Conservation (phyloP, 2,329 filamentous ascomycete genomes). For the Claviceps digitariae region DNA sequence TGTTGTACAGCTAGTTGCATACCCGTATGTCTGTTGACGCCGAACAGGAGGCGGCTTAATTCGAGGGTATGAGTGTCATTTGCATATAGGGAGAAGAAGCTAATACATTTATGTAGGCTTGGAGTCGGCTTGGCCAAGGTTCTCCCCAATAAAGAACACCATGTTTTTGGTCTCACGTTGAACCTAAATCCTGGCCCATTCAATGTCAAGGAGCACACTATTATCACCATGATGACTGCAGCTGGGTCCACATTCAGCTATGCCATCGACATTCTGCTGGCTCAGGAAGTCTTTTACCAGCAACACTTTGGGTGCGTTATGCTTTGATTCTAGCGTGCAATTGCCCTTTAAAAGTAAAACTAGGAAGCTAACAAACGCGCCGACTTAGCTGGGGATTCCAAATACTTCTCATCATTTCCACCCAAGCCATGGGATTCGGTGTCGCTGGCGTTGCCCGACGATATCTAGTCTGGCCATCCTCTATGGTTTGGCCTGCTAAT, state of each 20-base stretch:
- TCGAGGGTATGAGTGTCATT: too few relatives aligned
- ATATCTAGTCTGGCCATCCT: slow-evolving; percentile 38
- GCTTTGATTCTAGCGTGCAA: too few relatives aligned
- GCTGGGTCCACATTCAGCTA: slow-evolving; percentile 21
- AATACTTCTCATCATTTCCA: not conserved
- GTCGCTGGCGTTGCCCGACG: slow-evolving; percentile 35
- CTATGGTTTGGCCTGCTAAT: slow-evolving; percentile 39
- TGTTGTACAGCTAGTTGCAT: slow-evolving; percentile 41
- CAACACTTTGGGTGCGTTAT: slow-evolving; percentile 29
- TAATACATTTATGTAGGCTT: slow-evolving; percentile 7
- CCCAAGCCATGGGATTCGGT: slow-evolving; percentile 33
- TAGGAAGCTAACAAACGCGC: too few relatives aligned
- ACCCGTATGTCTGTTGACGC: slow-evolving; percentile 22
- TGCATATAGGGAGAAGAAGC: too few relatives aligned
- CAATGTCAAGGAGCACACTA: slow-evolving; percentile 35
- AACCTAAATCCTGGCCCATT: slow-evolving; percentile 27
- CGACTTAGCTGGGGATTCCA: not conserved
- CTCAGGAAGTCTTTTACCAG: slow-evolving; percentile 33
- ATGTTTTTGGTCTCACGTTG: slow-evolving; percentile 17
- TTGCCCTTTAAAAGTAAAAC: too few relatives aligned
- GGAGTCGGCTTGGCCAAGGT: slow-evolving; percentile 19
- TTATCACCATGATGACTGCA: slow-evolving; percentile 33
- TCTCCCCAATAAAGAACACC: slow-evolving; percentile 18
- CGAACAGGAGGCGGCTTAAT: too few relatives aligned
- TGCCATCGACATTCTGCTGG: slow-evolving; percentile 27